Conservation (phyloP, 176 grass and related monocot species). For the Lolium perenne region DNA sequence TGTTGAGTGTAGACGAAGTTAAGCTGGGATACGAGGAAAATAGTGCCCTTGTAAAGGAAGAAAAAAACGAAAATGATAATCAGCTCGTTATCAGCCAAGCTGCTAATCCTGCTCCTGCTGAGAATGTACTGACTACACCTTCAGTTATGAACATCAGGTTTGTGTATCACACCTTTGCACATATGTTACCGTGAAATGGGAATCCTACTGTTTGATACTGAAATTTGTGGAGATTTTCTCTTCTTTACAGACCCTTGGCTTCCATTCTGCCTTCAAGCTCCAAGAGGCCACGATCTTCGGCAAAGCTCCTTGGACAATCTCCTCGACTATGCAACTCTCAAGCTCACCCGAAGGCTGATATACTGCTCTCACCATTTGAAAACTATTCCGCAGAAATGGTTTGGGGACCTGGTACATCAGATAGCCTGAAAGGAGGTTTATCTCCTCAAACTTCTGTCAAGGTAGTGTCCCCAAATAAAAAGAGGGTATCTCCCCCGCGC, state of each 20-base stretch:
- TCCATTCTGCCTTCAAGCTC: slow-evolving; percentile 42
- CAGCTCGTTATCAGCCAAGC: slow-evolving; percentile 50
- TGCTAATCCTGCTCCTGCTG: slow-evolving; percentile 48
- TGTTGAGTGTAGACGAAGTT: slow-evolving; percentile 56
- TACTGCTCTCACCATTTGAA: slow-evolving; percentile 41
- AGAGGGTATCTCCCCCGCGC: slow-evolving; percentile 57
- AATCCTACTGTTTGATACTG: slow-evolving; percentile 35
- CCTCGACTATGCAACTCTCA: slow-evolving; percentile 36
- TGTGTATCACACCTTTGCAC: slow-evolving; percentile 29
- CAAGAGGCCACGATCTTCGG: slow-evolving; percentile 50
- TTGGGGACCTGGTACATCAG: slow-evolving; percentile 28
- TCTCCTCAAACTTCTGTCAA: slow-evolving; percentile 56
- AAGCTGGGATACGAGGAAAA: slow-evolving; percentile 58
- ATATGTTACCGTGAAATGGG: slow-evolving; percentile 38
- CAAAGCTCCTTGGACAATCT: slow-evolving; percentile 47
- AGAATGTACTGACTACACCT: slow-evolving; percentile 66
- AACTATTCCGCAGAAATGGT: slow-evolving; percentile 44
- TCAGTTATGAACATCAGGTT: slow-evolving; percentile 63
- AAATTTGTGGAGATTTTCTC: slow-evolving; percentile 2
- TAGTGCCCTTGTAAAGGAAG: slow-evolving; percentile 56
- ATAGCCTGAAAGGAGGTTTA: slow-evolving; percentile 38
- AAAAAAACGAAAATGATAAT: slow-evolving; percentile 53
- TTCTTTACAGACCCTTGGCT: slow-evolving; percentile 45
- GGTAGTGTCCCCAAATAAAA: slow-evolving; percentile 63
- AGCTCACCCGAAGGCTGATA: slow-evolving; percentile 46